Base-by-base conservation (phyloP, 176 grass and related monocot species). In the Carex pumila region DNA sequence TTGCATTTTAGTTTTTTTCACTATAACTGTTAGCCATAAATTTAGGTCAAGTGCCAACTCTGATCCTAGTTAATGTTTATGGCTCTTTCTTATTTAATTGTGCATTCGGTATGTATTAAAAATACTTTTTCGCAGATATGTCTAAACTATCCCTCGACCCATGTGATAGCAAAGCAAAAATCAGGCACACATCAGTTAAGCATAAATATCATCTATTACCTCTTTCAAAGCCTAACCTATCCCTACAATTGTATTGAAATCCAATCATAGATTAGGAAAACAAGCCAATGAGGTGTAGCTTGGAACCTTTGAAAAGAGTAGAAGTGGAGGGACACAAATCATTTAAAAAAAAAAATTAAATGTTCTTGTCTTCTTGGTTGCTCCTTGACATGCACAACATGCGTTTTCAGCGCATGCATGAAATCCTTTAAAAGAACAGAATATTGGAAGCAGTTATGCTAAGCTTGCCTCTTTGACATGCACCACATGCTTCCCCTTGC, bases 401-500 rank as follows among this genome's bases (percentile, higher is more conserved):
- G 87, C 14, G 89, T 92, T 53, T 52, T 75, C 71, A 75, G 45
- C 11, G 18, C 9, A 75, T 3, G 21, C 14, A 31, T 57, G 47
- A 32, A 57, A 78, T 78, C 7, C 21, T 54, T 62, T 56, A 45
- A 68, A 8, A 25, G n/a, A 55, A 47, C 55, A 83, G 65, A 52
- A 75, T 31, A n/a, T 12, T 21, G 39, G 65, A 49, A 64, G 54
- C 19, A 75, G 50, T 71, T 85, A 85, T 52, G 59, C 81, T 72
- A 82, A 82, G 32, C 87, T 95, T 90, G 75, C 96, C 93, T 99
- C 96, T 85, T 90, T 95, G 84, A 99, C 96, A 92, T 94, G 93
- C 72, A 99, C 96, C 79, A 92, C 96, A 89, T 99, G 88, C 32
- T 92, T 99, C 87, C 96, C 96, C 87, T 83, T 95, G 58, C 96